These are phyloP conservation scores for Solanum ossicruentum DNA, from an alignment of 257 asterid species.

Conservation along the genomic window DNA sequence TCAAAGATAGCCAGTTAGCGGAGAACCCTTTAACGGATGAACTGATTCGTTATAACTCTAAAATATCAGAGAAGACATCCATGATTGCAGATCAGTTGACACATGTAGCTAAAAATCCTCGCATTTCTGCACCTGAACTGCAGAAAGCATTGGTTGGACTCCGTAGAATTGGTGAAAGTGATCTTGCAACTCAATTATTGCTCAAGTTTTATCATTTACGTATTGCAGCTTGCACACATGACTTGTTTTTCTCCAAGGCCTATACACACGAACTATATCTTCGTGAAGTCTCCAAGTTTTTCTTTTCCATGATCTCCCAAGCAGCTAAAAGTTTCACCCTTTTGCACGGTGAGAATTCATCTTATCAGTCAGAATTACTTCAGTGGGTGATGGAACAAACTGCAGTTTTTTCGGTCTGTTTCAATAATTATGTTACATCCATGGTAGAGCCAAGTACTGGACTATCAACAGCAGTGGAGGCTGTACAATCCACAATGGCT, in stretches of 20 bases:
- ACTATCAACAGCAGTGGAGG: constrained; percentile 29
- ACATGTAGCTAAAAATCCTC: constrained; percentile 31
- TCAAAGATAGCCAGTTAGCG: constrained; percentile 10
- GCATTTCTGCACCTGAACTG: constrained; percentile 55
- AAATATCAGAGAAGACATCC: constrained; percentile 38
- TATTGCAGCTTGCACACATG: constrained; percentile 20
- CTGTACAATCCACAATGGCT: constrained; percentile 38
- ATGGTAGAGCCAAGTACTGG: constrained; percentile 38
- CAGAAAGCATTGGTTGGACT: constrained; percentile 53
- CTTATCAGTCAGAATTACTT: constrained; percentile 24
- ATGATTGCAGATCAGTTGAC: constrained; percentile 30
- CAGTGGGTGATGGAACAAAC: constrained; percentile 45
- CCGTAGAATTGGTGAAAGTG: constrained; percentile 33
- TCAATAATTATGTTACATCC: constrained; percentile 29
- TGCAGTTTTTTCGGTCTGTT: constrained; percentile 20
- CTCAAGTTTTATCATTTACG: constrained; percentile 47
- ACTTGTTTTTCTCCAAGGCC: constrained; percentile 23
- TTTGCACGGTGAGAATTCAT: constrained; percentile 35
- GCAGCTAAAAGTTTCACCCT: constrained; percentile 37
- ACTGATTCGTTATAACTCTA: constrained; percentile 28
- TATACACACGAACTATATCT: constrained; percentile 13
- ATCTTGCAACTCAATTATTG: constrained; percentile 37
- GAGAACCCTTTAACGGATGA: constrained; percentile 25
- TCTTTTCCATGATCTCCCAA: constrained; percentile 64
- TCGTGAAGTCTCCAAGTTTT: constrained; percentile 24